Evolutionary conservation across 257 asterid species (phyloP), one percentile per base, ranked within the genome.

Genomic region (Marsdenia floribunda): DNA sequence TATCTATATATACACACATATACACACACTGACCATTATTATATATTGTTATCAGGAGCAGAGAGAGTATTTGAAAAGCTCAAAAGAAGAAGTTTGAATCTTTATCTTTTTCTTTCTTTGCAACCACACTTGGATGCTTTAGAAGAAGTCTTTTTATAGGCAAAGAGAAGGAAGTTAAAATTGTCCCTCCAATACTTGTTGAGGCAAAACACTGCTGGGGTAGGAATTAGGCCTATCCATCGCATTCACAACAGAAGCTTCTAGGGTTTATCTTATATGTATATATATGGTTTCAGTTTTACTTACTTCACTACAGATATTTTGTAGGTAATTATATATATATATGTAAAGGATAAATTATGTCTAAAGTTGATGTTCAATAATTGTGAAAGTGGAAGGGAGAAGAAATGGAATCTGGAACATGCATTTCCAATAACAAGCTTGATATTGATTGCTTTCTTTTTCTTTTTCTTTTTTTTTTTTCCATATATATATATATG

Each of bases 131-230:
- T 74, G 84, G 71, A 79, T 61, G 80, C 74, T 64, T 76, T 72
- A 38, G 77, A 79, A 70, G 47, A 11, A 47, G 19, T 50, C 74
- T 74, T 83, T 91, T 76, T 91, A 91, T 91, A 91, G 97, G 89
- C 79, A 74, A 70, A 74, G 69, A 53, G 35, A 16, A 16, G 13
- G 16, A 71, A 6, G 59, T 10, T 73, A 58, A 79, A 72, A 75
- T 60, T 74, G 89, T 57, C 87, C 90, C 85, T 80, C 85, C 87
- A 83, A 54, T 71, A 77, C 74, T 53, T 74, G 35, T 75, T 71
- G 82, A 78, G 87, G 77, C 82, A 86, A 72, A 49, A 71, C 53
- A 78, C 75, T 76, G 69, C 49, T 78, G 75, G 49, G 87, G 76
- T 67, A 54, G 78, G 84, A 88, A 84, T 85, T 81, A 76, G 77